Base-by-base conservation (phyloP, 768 basidiomycete genomes). In the Boletus rufocinnamomeus region DNA sequence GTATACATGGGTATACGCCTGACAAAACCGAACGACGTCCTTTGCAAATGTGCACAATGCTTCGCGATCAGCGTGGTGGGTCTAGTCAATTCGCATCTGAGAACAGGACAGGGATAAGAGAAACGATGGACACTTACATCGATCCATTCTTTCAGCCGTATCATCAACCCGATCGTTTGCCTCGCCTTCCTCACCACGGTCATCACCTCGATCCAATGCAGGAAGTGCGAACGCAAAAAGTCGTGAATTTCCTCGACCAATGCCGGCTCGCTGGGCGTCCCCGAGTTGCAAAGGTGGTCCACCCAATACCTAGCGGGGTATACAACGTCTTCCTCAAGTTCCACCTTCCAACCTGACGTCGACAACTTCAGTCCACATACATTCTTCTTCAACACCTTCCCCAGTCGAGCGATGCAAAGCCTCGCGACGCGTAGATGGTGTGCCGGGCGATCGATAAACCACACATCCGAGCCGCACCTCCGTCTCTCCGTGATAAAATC, bases 171-270 rank as follows among this genome's bases (percentile, higher is more conserved):
- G 13, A 71, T 74, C 19, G 72, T 74, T 51, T 71, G 71, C 50
- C 72, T 72, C 32, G 72, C 66, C 48, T 60, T 72, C 54, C 40
- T 67, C 55, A 75, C 60, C 44, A 67, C 25, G n/a, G 66, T 53
- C 73, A 74, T 73, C 28, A 56, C 63, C 47, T 74, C 74, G 44
- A 75, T 65, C 73, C 73, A 74, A 52, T 75, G 72, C 11, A 74
- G 50, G 4, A 75, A 67, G 40, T 74, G 69, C 27, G 41, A 49
- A 9, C 43, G 47, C 51, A 73, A 51, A 56, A 73, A 72, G 32
- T 1, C 11, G 2, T 62, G 7, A 2, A 75, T 54, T 14, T 63
- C 68, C 2, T 61, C 60, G 16, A 10, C 52, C 32, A 67, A n/a
- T 7, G 9, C 49, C 23, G 21, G 56, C 11, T 62, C 64, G 16